Base-by-base conservation (phyloP, 164 flowering plant species). In the Kalanchoe fedtschenkoi region DNA sequence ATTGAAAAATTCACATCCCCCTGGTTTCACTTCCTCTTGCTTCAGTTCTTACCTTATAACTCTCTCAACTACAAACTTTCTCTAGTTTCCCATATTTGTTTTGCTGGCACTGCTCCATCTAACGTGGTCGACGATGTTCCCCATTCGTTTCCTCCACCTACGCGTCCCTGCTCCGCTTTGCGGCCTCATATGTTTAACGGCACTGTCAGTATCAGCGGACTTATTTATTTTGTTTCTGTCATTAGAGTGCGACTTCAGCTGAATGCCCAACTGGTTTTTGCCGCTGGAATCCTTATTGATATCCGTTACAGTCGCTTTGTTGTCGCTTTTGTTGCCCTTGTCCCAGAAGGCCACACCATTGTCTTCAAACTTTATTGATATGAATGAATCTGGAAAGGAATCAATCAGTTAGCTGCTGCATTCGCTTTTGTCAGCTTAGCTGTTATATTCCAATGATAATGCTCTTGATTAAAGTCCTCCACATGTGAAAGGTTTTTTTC, bases 321-420 rank as follows among this genome's bases (percentile, higher is more conserved):
- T 24, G 55, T 47, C 55, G 3, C 17, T 51, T 26, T 51, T 17
- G 32, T 26, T 75, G 61, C 63, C 73, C 70, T 77, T 81, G 61
- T 91, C 95, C 97, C 97, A 91, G 60, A 96, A 85, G 29, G 87
- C 88, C 15, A 64, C 78, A 0, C 91, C 96, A 70, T 88, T 80
- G 46, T 73, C 86, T 70, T 78, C 95, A 62, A 91, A 88, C 60
- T 87, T 87, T 61, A 91, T 91, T 17, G 96, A 91, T 68, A 88
- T 91, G 63, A 86, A 91, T 0, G 97, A 87, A 59, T 91, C 96
- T 88, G 76, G 69, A 74, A 22, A 64, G 39, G 14, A 1, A 57
- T 32, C 19, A 57, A n/a, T n/a, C n/a, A n/a, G n/a, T n/a, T n/a
- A n/a, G n/a, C n/a, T n/a, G n/a, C n/a, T n/a, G n/a, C n/a, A n/a